Evolutionary conservation across 2,329 filamentous ascomycete genomes (phyloP), one percentile per base, ranked within the genome.

Genomic region (Penicillium sp.): DNA sequence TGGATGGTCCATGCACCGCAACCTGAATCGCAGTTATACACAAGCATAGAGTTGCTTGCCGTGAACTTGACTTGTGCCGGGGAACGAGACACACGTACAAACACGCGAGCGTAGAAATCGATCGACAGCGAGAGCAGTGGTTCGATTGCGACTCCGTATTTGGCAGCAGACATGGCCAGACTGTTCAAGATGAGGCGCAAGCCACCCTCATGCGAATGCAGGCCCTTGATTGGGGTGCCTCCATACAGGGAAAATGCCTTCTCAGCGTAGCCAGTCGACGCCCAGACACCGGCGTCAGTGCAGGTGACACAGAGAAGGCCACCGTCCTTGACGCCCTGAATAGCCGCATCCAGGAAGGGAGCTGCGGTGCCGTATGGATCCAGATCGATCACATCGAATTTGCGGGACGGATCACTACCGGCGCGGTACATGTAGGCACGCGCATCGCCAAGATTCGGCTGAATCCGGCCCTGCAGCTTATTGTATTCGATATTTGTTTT

Each of bases 201-300:
- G 1, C 94, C 95, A 35, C 86, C 92, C 77, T 99, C 95, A 68
- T 99, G 95, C 24, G 89, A 94, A 70, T 92, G 88, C 51, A 85
- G 81, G 0, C 92, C 93, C 77, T 96, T 96, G 60, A 94, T 79
- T 0, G 95, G 92, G 16, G 93, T 80, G 36, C 95, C 95, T 3
- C 95, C 95, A 70, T 99, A 99, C n/a, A 96, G 82, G 1, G 94
- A 88, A 74, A 88, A 99, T 3, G 92, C 87, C 80, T 99, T 99
- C 75, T 99, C 95, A 2, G 91, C 88, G 71, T 98, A 99, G 56
- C 93, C 92, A 66, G 91, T 90, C 0, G 94, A 96, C 1, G 94
- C 94, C 84, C 93, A 99, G 2, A 99, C 91, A 10, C 90, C 92
- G 10, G 94, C 93, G 75, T 99, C 95, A 0, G 95, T 99, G 77